Evolutionary conservation across 2,329 filamentous ascomycete species (phyloP), one percentile per base, ranked within the genome.

Genomic region (Fusarium haematococcum): DNA sequence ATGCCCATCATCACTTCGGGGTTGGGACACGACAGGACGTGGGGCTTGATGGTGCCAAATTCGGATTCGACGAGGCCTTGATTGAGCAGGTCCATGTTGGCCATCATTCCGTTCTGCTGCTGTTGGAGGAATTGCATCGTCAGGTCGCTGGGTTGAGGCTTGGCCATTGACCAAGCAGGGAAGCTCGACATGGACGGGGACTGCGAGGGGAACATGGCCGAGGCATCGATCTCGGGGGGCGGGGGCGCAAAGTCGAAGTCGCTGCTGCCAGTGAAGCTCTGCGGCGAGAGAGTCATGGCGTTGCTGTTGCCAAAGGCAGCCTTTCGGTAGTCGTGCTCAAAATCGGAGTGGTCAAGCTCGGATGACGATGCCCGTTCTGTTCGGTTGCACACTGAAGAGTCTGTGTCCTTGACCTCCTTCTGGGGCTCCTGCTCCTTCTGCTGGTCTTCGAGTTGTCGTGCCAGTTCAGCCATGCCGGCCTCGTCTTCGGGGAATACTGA

Each of bases 401-500:
- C 67, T 58, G 66, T 74, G 68, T 80, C 79, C 65, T 82, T 75
- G 63, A 72, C 43, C 77, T 60, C 79, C 73, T 77, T 78, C 13
- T 82, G 79, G 27, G 80, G 77, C 25, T 86, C 83, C 52, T 81
- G 79, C 41, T 85, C 82, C 76, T 81, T 81, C 65, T 87, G 85
- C 54, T 85, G 83, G 60, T 84, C 83, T 65, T 85, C 87, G 13
- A 92, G 82, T 78, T 91, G 88, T 10, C 85, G 84, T 18, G 89
- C 89, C 56, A 92, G 81, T 76, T 90, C 88, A 16, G 84, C 83
- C 78, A 91, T 84, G 67, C 89, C 89, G 14, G 87, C 85, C 78
- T 90, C 89, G 75, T 90, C 88, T 79, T 92, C 90, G 63, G 90
- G 90, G 79, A 92, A 91, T 30, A 90, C 85, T 3, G 87, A 86